Evolutionary conservation across 139 green algal species (phyloP).

Genomic region (Trebouxia sp.): DNA sequence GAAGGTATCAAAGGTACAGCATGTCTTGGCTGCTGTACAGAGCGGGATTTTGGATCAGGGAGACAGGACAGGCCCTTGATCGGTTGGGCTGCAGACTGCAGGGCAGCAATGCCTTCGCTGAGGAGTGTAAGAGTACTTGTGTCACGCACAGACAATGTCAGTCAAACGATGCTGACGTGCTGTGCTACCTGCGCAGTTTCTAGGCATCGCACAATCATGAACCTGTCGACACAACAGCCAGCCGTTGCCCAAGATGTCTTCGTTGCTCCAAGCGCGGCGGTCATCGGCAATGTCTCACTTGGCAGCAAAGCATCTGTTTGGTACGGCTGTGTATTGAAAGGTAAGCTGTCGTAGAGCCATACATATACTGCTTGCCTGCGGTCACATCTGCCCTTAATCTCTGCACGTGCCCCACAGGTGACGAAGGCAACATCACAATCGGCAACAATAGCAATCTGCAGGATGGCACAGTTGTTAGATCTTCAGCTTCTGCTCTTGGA

Average conservation of each 20-base stretch:
- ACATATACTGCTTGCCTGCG: background rate
- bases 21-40: conserved; percentile 57
- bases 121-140: conserved; percentile 90
- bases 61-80: conserved; percentile 93
- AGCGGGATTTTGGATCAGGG: conserved; percentile 82
- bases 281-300: conserved; percentile 87
- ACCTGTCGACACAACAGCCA: conserved; percentile 66
- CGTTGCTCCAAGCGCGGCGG: conserved; percentile 84
- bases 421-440: conserved; percentile 82
- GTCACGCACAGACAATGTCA: no score
- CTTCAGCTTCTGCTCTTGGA: background rate
- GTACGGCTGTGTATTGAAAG: conserved; percentile 87
- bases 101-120: conserved; percentile 83
- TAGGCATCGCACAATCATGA: conserved; percentile 68
- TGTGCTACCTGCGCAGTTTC: no score
- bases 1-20: no score
- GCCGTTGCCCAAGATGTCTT: conserved; percentile 65
- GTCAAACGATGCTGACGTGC: no score
- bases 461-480: conserved; percentile 82
- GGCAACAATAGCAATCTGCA: conserved; percentile 93
- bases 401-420: conserved; percentile 56
- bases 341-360: conserved; percentile 47
- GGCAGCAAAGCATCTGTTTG: conserved; percentile 85
- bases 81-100: conserved; percentile 82
- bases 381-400: no score